Evolutionary conservation across 257 asterid genomes (phyloP), one percentile per base, ranked within the genome.

Genomic region (Dorcoceras hygrometricum): DNA sequence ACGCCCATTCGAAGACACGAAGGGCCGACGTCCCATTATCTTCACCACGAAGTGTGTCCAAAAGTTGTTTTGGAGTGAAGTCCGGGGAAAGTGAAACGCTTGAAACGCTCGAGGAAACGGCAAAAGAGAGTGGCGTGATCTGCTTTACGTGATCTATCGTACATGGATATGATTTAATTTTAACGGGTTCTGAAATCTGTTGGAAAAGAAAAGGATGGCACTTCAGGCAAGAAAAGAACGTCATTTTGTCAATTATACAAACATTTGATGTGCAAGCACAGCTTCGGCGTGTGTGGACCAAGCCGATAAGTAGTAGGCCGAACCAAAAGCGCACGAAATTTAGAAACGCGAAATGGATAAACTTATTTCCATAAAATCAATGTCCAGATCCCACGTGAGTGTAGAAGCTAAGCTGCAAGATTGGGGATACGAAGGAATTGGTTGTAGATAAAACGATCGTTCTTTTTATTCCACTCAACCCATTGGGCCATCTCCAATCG

Each of bases 201-300:
- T 48, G 62, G 27, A 14, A 46, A 71, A 36, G 72, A 59, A 70
- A 62, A 8, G 64, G 73, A 11, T 79, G 85, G 69, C 80, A 83
- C 69, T 82, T 84, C 57, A 84, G 82, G 76, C 79, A 88, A 36
- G 87, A 75, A 6, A 84, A 80, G 77, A 81, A 81, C 67, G 91
- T 87, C 97, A 91, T 91, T 83, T 71, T 56, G 46, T 84, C 90
- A 79, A 81, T 81, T 61, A 73, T 48, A 72, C 96, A 64, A 84
- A 73, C 96, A 88, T 69, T 62, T 77, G 69, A 77, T 57, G 77
- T 69, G 82, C 83, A 65, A 6, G 3, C 34, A 25, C 12, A 5
- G 19, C 7, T 32, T 19, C 55, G 2, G 10, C 9, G 18, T 27
- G 36, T 27, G 31, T 1, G n/a, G 4, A 26, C 25, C 2, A 3